Conservation (phyloP, 2,329 filamentous ascomycete species). For the Clarireedia homoeocarpa region DNA sequence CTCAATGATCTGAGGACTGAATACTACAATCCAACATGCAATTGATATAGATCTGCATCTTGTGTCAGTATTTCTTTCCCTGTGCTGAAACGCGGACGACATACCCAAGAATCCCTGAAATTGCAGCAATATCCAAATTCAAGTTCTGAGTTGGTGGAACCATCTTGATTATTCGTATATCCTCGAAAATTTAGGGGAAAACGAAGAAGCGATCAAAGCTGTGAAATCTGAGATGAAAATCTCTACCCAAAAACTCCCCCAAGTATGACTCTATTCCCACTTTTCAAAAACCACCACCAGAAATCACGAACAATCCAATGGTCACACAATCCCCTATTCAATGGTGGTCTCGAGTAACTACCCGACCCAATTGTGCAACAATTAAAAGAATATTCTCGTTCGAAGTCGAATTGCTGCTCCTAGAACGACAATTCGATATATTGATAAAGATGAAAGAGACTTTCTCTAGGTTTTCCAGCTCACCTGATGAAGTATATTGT, state of each 20-base stretch:
- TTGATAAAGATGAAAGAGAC: neutral
- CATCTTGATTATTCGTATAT: conserved; percentile 13
- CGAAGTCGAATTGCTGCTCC: too few species aligned
- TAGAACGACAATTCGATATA: neutral
- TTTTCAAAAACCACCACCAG: neutral
- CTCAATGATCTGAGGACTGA: conserved; percentile 92
- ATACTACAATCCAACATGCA: conserved; percentile 92
- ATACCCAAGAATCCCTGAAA: conserved; percentile 84
- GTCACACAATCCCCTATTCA: too few species aligned
- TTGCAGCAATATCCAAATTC: conserved; percentile 78
- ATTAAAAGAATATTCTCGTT: too few species aligned
- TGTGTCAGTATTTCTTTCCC: conserved; percentile 7
- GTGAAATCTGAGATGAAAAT: neutral
- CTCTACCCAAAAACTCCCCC: neutral
- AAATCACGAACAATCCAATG: too few species aligned
- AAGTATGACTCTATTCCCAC: neutral
- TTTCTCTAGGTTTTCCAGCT: neutral
- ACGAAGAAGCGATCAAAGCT: neutral
- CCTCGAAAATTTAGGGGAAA: neutral
- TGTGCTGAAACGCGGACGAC: neutral
- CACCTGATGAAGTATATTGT: neutral
- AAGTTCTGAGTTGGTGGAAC: conserved; percentile 44
- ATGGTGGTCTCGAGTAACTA: too few species aligned
- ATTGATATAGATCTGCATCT: conserved; percentile 76
- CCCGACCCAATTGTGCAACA: too few species aligned